Percentiles rank a stretch among this genome's conserved stretches.
Conservation (phyloP, 305 asterid species). For the Rubia balearica region DNA sequence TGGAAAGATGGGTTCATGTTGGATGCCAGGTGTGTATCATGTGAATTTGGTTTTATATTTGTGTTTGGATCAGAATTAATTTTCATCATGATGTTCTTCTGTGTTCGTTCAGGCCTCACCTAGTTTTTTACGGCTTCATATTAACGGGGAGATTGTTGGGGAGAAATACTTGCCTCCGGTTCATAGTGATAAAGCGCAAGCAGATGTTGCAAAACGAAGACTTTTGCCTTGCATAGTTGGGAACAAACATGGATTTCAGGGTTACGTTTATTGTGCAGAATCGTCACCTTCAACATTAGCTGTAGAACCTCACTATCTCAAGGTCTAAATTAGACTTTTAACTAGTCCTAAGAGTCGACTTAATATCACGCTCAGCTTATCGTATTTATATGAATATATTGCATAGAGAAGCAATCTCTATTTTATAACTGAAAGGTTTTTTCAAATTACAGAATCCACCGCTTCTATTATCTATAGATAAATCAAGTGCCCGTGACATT, state of each 20-base stretch:
- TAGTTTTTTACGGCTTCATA: conserved; percentile 45
- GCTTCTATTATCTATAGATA: conserved; percentile 47
- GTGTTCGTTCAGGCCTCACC: conserved; percentile 39
- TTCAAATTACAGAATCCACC: conserved; percentile 59
- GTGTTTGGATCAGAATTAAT: background rate
- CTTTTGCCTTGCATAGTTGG: conserved; percentile 44
- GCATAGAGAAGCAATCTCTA: conserved; percentile 2
- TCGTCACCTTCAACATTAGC: conserved; percentile 30
- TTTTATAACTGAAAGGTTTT: conserved; percentile 1
- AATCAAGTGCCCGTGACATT: conserved; percentile 57
- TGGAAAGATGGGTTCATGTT: conserved; percentile 77
- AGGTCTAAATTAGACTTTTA: conserved; percentile 30
- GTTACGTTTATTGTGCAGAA: conserved; percentile 47
- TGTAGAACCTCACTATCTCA: conserved; percentile 36
- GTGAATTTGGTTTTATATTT: conserved; percentile 1
- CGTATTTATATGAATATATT: background rate
- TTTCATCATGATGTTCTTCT: background rate
- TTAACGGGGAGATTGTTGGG: conserved; percentile 61
- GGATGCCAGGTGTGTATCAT: conserved; percentile 64
- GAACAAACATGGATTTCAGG: conserved; percentile 35
- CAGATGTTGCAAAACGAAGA: conserved; percentile 31
- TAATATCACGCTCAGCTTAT: background rate
- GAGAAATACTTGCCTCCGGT: conserved; percentile 45
- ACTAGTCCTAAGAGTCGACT: background rate
- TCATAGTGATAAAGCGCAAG: conserved; percentile 25